Base-by-base conservation (phyloP, 768 basidiomycete genomes). In the Lactifluus volemus region DNA sequence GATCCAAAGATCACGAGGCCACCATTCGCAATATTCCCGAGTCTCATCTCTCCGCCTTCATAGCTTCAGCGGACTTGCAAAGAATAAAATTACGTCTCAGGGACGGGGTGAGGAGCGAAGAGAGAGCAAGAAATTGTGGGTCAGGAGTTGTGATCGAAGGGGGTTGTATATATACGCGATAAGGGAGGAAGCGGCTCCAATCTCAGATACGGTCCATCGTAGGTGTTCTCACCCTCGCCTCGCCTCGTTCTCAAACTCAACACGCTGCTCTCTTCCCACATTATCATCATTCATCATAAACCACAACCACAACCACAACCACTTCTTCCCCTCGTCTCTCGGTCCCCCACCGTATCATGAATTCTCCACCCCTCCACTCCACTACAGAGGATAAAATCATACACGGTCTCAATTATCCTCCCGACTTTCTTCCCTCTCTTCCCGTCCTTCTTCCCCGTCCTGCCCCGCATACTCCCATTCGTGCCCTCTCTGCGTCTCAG, bases 401-500 rank as follows among this genome's bases (percentile, higher is more conserved):
- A 8, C 30, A 66, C 38, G 70, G 71, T 61, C 65, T 72, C 63
- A 17, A 60, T 14, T 68, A 70, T 53, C 68, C 68, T 29, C 47
- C 49, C 14, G 60, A 61, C 29, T 68, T 69, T 63, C 59, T 73
- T 56, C 32, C 63, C 34, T 61, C 68, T 41, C 70, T 73, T 56
- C 64, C 67, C 34, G 59, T 74, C 55, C 63, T 75, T 53, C 68
- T 72, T 50, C 67, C 71, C 48, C 72, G 76, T 44, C 74, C 74
- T 14, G 63, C 69, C 2, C 75, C 76, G 15, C 73, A 73, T 53
- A 67, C 72, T 9, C 75, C 77, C 59, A 76, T 78, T 60, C 77
- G 73, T 65, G 74, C 77, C 25, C 69, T 81, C 62, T 67, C 73
- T 50, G 76, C 73, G 3, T 55, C 67, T 21, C 73, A 81, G 60